Evolutionary conservation across 1,139 yeast species (phyloP).

Genomic region (Citeromyces hawaiiensis): DNA sequence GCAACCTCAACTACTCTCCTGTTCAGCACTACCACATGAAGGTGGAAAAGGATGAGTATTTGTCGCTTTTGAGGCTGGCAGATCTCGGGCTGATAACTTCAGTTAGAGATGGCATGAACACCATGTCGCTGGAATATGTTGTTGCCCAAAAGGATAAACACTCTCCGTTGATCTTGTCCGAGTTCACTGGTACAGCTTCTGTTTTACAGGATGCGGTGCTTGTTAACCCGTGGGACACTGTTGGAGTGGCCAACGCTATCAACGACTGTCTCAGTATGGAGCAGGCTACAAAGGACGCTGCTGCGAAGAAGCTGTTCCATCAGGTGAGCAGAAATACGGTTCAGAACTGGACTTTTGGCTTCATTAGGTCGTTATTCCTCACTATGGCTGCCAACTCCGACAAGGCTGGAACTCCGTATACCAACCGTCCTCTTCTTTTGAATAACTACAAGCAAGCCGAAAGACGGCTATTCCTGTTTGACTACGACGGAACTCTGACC

Average conservation of each 20-base stretch:
- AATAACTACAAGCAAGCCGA: slow-evolving; percentile 45
- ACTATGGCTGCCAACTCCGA: slow-evolving; percentile 32
- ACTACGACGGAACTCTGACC: slow-evolving; percentile 93
- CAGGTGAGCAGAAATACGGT: slow-evolving; percentile 62
- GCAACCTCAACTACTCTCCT: slow-evolving; percentile 67
- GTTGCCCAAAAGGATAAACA: slow-evolving; percentile 67
- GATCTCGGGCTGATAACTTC: slow-evolving; percentile 84
- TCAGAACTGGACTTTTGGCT: slow-evolving; percentile 68
- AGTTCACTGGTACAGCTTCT: slow-evolving; percentile 86
- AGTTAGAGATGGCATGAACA: slow-evolving; percentile 93
- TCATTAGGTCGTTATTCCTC: slow-evolving; percentile 38
- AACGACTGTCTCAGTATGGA: slow-evolving; percentile 50
- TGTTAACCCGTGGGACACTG: slow-evolving; percentile 95
- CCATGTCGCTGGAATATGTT: slow-evolving; percentile 86
- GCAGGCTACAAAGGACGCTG: slow-evolving; percentile 22
- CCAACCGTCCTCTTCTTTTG: slow-evolving; percentile 59
- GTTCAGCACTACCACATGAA: slow-evolving; percentile 88
- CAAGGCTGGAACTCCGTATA: slow-evolving; percentile 65
- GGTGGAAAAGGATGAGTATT: slow-evolving; percentile 77
- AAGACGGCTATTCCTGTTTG: slow-evolving; percentile 75
- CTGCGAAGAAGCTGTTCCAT: slow-evolving; percentile 42
- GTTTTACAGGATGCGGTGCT: slow-evolving; percentile 67
- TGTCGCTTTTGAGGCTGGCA: slow-evolving; percentile 78
- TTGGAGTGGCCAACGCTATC: slow-evolving; percentile 80
- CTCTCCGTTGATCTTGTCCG: slow-evolving; percentile 76